Evolutionary conservation across 768 basidiomycete genomes (phyloP), one percentile per base, ranked within the genome.

Genomic region (Coprinellus micaceus): DNA sequence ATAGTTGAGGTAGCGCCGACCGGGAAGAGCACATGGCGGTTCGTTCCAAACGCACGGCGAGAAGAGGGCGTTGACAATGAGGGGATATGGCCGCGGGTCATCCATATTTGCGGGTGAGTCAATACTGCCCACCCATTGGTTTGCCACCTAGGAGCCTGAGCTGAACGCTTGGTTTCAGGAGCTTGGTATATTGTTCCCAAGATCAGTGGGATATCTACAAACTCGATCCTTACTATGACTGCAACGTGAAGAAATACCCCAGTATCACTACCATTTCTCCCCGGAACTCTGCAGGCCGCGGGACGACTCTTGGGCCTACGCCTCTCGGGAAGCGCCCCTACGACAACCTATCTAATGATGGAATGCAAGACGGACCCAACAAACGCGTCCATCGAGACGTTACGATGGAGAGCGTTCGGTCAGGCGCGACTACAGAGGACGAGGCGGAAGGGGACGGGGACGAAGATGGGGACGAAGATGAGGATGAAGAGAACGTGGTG

Each of bases 161-260:
- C 33, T 33, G 33, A 43, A 40, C 45, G 17, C 25, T 57, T 56
- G 21, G 10, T 41, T 26, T 19, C 54, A 86, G 85, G 10, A 71
- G 80, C 69, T 65, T 68, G 1, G 68, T 80, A 52, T 67, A 79
- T 56, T 80, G 80, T 64, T 79, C 81, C 19, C 86, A 87, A 66
- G 88, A 91, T 33, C 89, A 91, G 67, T 92, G 90, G 90, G 90
- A 92, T 58, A 84, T 91, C 26, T 86, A 91, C 71, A 91, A 91
- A 65, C 77, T 92, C 7, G 90, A 92, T 64, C 83, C 86, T 2
- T 67, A 69, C n/a, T 91, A 91, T 61, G 79, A 81, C 22, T 92
- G 89, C 64, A 69, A 72, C 56, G 82, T 89, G 9, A 78, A 71
- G 29, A 66, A 66, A 30, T 69, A 71, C 52, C 78, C 81, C 9